phyloP scores from a whole-genome alignment of 2,329 filamentous ascomycete genomes.

The Ceratocystis harringtonii region DNA sequence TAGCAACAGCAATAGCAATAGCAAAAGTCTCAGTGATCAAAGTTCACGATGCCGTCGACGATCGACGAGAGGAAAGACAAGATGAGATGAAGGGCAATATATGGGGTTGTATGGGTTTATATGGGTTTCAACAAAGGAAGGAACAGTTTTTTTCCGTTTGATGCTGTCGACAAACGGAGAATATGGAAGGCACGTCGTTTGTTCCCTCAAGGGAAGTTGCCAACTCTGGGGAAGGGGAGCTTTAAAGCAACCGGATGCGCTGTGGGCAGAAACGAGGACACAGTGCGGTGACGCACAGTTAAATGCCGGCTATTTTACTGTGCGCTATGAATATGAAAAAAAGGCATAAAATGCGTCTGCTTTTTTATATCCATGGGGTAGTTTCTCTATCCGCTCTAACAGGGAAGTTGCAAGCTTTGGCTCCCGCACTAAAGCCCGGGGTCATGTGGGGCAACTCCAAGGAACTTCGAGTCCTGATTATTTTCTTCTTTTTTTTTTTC shows the following conservation, averaged over 20 bases:
- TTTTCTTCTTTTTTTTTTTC: neutral
- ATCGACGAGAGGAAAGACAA: neutral
- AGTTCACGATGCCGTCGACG: neutral
- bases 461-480: neutral
- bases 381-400: constrained; percentile 1
- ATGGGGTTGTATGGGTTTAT: neutral
- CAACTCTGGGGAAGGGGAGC: neutral
- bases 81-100: neutral
- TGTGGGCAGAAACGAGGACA: neutral
- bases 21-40: neutral
- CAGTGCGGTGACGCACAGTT: neutral
- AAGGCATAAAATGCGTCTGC: neutral
- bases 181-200: neutral
- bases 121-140: neutral
- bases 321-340: neutral
- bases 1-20: no score
- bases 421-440: neutral
- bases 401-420: constrained; percentile 10
- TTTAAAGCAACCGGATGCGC: constrained; percentile 1
- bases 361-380: constrained; percentile 1
- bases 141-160: neutral
- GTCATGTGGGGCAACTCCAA: constrained; percentile 5
- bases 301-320: neutral
- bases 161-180: neutral
- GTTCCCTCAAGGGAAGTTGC: neutral